A percentile compares a stretch with the other conserved stretches of the same genome.
Conservation (phyloP, 192 early-diverging fungal species). For the Coemansia sp. region DNA sequence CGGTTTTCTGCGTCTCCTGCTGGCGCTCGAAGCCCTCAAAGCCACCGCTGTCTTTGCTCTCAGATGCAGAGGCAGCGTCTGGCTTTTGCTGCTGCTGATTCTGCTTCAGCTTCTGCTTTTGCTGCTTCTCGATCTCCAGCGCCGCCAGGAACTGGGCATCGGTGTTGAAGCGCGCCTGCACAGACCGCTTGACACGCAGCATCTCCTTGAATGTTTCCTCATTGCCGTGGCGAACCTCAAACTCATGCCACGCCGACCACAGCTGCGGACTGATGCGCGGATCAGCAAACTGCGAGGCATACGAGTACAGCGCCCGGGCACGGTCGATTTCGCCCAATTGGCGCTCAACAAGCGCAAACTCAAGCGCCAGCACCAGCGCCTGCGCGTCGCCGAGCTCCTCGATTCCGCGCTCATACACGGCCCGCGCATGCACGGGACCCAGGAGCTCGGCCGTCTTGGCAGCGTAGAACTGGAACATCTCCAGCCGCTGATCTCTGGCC, state of each 20-base stretch:
- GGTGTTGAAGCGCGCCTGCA: constrained; percentile 80
- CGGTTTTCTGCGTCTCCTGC: not conserved
- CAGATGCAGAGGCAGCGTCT: not conserved
- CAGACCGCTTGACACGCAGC: constrained; percentile 89
- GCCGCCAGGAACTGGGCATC: constrained; percentile 69
- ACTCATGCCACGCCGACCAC: constrained; percentile 94
- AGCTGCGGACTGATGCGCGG: constrained; percentile 73
- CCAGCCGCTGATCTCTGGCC: constrained; percentile 68
- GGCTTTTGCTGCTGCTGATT: not conserved
- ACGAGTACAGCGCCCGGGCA: constrained; percentile 83
- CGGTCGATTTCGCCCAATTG: constrained; percentile 94
- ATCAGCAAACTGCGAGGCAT: constrained; percentile 85
- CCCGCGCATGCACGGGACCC: constrained; percentile 82
- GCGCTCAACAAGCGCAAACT: constrained; percentile 86
- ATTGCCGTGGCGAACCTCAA: constrained; percentile 96
- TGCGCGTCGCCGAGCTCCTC: constrained; percentile 79
- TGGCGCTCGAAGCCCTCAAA: not conserved
- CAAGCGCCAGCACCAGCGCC: constrained; percentile 73
- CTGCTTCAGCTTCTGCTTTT: not conserved
- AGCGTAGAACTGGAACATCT: constrained; percentile 88
- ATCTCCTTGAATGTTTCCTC: constrained; percentile 99
- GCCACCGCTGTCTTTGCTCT: not conserved
- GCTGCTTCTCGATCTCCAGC: constrained; percentile 7
- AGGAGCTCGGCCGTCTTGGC: constrained; percentile 83
- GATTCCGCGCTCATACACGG: constrained; percentile 92